A percentile compares a stretch with the other conserved stretches of the same genome.
Conservation (phyloP, 306 rosid genomes). For the Quercus mongolica region DNA sequence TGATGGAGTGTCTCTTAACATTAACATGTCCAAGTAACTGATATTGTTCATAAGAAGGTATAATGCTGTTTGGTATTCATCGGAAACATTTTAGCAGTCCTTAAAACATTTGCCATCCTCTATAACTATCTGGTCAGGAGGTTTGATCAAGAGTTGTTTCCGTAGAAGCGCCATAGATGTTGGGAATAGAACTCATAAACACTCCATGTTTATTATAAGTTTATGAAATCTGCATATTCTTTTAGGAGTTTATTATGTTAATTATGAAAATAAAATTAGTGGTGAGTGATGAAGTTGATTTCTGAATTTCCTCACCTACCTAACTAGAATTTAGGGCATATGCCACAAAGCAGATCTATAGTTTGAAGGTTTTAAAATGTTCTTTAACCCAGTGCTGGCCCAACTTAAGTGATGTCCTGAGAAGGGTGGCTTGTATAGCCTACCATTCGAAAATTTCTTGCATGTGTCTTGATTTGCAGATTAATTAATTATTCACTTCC, state of each 20-base stretch:
- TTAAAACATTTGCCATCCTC: not conserved
- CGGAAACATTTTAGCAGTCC: not conserved
- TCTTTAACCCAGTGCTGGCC: not conserved
- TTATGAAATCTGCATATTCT: not conserved
- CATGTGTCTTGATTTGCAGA: not conserved
- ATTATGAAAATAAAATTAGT: not conserved
- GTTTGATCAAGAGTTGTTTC: not conserved
- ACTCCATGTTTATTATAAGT: not conserved
- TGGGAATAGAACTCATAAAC: not conserved
- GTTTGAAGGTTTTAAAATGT: not conserved
- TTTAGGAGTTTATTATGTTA: not conserved
- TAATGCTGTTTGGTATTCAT: not conserved
- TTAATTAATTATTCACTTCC: not conserved
- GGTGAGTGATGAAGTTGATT: not conserved
- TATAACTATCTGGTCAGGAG: not conserved
- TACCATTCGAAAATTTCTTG: not conserved
- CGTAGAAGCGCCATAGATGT: not conserved
- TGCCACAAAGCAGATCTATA: not conserved
- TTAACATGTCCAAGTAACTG: not conserved
- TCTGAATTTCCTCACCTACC: not conserved
- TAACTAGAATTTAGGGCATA: not conserved
- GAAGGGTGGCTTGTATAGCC: not conserved
- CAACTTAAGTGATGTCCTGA: not conserved
- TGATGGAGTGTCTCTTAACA: not conserved
- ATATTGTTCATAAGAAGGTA: not conserved